Percentiles rank a stretch among this genome's conserved stretches.
Conservation (phyloP, 305 asterid species). For the Fraxinus baroniana region DNA sequence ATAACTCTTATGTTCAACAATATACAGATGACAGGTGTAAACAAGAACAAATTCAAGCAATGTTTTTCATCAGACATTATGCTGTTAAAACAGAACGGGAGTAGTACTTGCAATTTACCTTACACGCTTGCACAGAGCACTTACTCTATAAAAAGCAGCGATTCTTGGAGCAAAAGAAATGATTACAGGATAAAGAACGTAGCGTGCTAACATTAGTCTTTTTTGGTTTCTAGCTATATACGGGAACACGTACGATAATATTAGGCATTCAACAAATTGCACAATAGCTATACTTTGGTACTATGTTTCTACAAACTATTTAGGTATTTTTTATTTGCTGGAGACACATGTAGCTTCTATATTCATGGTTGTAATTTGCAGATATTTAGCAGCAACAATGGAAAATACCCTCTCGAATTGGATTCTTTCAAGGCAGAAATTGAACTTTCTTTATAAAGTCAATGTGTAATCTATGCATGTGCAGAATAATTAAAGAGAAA, state of each 20-base stretch:
- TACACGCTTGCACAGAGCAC: neutral
- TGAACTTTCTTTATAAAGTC: neutral
- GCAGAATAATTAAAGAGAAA: neutral
- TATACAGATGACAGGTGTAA: neutral
- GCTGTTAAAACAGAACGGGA: neutral
- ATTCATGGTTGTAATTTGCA: neutral
- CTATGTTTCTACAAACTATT: neutral
- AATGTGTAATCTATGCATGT: neutral
- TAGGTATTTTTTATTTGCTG: neutral
- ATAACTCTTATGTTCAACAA: neutral
- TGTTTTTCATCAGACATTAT: neutral
- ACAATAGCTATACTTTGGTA: neutral
- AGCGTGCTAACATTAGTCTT: neutral
- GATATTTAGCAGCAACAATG: neutral
- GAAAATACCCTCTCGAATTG: neutral
- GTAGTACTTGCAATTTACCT: neutral
- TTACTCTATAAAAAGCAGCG: neutral
- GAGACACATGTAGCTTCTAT: neutral
- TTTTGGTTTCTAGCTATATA: neutral
- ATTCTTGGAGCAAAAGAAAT: neutral
- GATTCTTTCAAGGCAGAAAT: neutral
- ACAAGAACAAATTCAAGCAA: neutral
- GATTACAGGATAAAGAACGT: neutral
- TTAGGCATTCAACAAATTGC: neutral
- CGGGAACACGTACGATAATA: neutral